phyloP scores from a whole-genome alignment of 805 yeast species.

The Clavispora santaluciae region DNA sequence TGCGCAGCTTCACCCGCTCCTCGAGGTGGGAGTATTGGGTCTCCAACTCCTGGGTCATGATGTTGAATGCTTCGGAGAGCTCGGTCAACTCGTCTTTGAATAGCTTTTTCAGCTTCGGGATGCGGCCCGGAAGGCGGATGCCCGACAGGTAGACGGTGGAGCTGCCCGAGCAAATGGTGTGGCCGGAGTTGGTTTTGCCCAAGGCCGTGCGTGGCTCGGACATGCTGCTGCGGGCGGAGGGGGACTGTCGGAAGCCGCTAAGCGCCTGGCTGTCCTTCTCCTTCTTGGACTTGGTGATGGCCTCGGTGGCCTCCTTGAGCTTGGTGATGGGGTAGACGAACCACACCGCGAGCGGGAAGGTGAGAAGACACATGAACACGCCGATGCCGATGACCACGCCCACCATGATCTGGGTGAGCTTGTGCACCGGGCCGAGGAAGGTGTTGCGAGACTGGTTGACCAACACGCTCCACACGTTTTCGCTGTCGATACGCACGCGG shows the following conservation, averaged over 20 bases:
- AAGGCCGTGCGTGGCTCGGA: neutral
- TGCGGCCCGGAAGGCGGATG: slow-evolving; percentile 34
- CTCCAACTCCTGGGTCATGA: slow-evolving; percentile 84
- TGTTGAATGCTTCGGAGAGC: slow-evolving; percentile 81
- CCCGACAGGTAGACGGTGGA: slow-evolving; percentile 36
- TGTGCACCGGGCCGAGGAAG: slow-evolving; percentile 60
- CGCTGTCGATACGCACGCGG: slow-evolving; percentile 25
- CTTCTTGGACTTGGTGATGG: slow-evolving; percentile 45
- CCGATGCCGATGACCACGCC: slow-evolving; percentile 81
- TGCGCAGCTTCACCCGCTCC: slow-evolving; percentile 81
- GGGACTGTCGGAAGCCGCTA: neutral
- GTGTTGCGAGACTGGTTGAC: slow-evolving; percentile 58
- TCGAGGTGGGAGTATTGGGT: slow-evolving; percentile 81
- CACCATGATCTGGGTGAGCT: slow-evolving; percentile 61
- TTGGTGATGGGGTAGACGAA: slow-evolving; percentile 80
- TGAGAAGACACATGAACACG: slow-evolving; percentile 64
- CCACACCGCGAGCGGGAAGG: slow-evolving; percentile 79
- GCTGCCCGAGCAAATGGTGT: slow-evolving; percentile 29
- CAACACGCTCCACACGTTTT: slow-evolving; percentile 62
- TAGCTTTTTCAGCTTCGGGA: slow-evolving; percentile 38
- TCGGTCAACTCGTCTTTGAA: slow-evolving; percentile 85
- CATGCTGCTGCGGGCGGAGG: neutral
- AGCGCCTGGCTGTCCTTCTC: slow-evolving; percentile 13
- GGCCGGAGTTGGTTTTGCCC: slow-evolving; percentile 20
- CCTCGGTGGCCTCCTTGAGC: slow-evolving; percentile 78